Evolutionary conservation across 2,329 filamentous ascomycete species (phyloP), one percentile per base, ranked within the genome.

Genomic region (Rosellinia necatrix): DNA sequence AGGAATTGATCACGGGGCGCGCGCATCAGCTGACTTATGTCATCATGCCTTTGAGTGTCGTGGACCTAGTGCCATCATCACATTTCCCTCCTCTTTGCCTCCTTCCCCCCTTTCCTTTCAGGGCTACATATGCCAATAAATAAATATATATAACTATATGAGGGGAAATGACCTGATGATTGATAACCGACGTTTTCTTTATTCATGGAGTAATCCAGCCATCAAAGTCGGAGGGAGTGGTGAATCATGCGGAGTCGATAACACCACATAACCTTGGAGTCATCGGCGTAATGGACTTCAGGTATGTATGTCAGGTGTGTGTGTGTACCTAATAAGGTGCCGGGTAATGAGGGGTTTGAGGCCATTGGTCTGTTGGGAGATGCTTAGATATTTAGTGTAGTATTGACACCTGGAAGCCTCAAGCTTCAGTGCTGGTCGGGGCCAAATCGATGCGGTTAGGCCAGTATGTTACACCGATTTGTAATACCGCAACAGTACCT

Each of bases 1-100:
- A 32, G 41, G 40, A 41, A 40, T 43, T 50, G 46, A 40, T 43
- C 54, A 53, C 41, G 53, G 32, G 46, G 42, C 43, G 30, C 50
- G 32, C 29, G 44, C 37, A 59, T 61, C 59, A 61, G 59, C 56
- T 61, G 59, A 61, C 49, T 37, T 53, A 24, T 53, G 53, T 53
- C 53, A 52, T 22, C 53, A 52, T 22, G 52, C 38, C 42, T 41
- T 40, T 19, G 10, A 27, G 24, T 34, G 53, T 34, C 34, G 46
- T 49, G 46, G 30, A 30, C 43, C 53, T 35, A 12, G 17, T 53
- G 53, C 24, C 25, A 24, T 25, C 25, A 42, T 52, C 50, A 54
- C 47, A 38, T 54, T 48, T 24, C 15, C 2, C 5, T 17, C n/a
- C n/a, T n/a, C n/a, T n/a, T n/a, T n/a, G n/a, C n/a, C n/a, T n/a